Evolutionary conservation across 2,329 filamentous ascomycete species (phyloP).

Genomic region (Elsinoe perseae): DNA sequence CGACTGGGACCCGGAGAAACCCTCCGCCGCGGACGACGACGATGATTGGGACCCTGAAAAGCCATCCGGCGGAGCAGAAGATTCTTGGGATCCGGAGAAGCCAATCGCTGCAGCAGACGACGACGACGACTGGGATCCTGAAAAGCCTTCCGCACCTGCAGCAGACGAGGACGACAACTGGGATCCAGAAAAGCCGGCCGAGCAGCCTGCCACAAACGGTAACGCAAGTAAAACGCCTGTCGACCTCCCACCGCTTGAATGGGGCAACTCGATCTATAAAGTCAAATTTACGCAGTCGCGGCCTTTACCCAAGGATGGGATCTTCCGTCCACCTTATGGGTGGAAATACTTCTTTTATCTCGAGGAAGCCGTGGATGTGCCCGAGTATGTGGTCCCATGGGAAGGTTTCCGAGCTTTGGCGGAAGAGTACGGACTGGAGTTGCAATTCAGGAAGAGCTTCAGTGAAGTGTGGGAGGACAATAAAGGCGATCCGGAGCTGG

Average conservation of each 20-base stretch:
- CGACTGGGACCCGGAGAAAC: slow-evolving; percentile 35
- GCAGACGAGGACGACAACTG: slow-evolving; percentile 31
- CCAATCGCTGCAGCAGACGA: slow-evolving; percentile 28
- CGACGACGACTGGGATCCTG: slow-evolving; percentile 30
- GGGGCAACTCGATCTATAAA: slow-evolving; percentile 89
- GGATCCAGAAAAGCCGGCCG: slow-evolving; percentile 39
- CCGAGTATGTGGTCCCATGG: slow-evolving; percentile 97
- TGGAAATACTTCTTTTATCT: slow-evolving; percentile 99
- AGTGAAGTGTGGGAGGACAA: slow-evolving; percentile 86
- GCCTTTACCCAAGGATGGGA: slow-evolving; percentile 61
- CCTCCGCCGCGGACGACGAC: slow-evolving; percentile 30
- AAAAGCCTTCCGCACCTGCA: slow-evolving; percentile 35
- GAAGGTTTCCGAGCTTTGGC: slow-evolving; percentile 92
- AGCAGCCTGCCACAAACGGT: slow-evolving; percentile 24
- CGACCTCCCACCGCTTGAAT: slow-evolving; percentile 50
- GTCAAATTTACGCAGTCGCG: slow-evolving; percentile 73
- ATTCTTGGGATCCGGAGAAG: slow-evolving; percentile 39
- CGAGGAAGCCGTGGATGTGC: slow-evolving; percentile 90
- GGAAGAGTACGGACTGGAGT: slow-evolving; percentile 91
- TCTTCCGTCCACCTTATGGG: slow-evolving; percentile 89
- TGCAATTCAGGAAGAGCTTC: slow-evolving; percentile 90
- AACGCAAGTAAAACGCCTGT: slow-evolving; percentile 18
- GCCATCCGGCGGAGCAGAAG: slow-evolving; percentile 30
- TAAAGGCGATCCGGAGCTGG: slow-evolving; percentile 73
- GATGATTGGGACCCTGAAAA: slow-evolving; percentile 28